Base-by-base conservation (phyloP, 306 rosid genomes). In the Acacia confusa region DNA sequence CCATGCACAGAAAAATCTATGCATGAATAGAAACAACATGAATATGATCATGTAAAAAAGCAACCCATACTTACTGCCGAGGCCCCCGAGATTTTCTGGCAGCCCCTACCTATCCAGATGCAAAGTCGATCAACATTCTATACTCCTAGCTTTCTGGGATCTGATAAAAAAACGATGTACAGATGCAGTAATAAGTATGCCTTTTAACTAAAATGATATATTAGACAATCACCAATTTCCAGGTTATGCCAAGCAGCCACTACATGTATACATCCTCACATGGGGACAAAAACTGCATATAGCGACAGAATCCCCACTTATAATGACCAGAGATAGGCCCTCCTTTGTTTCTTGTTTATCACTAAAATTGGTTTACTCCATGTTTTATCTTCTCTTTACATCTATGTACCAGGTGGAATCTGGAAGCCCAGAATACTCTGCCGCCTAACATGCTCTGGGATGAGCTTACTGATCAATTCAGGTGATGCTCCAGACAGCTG, bases 391-490 rank as follows among this genome's bases (percentile, higher is more conserved):
- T 80, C 84, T 78, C 90, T 85, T 81, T 74, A 83, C 80, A 79
- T 84, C 84, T 88, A 89, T 73, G 91, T 87, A 75, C 92, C 88
- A 65, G 79, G 84, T 43, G 94, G 87, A 76, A 80, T 88, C 7
- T 89, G 84, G 68, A 90, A 84, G 80, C 88, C 78, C 8, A 85
- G 84, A 73, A 90, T 91, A 24, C 61, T 45, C 83, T 87, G 95
- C 89, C 92, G 89, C 88, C 97, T 88, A 20, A 88, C 74, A 36
- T 95, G 94, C 86, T 93, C 99, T 14, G 99, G 99, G 84, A 91
- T 89, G 70, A 95, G 95, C 88, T 87, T 89, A 66, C 81, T 83
- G 82, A 95, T 88, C 87, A 93, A 83, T 66, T 95, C 99, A 1
- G 92, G 89, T 48, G 93, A 84, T 22, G 87, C 95, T 84, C 92